A percentile compares a stretch with the other conserved stretches of the same genome.
Conservation (phyloP, 2,329 filamentous ascomycete genomes). For the Xylariaceae sp. region DNA sequence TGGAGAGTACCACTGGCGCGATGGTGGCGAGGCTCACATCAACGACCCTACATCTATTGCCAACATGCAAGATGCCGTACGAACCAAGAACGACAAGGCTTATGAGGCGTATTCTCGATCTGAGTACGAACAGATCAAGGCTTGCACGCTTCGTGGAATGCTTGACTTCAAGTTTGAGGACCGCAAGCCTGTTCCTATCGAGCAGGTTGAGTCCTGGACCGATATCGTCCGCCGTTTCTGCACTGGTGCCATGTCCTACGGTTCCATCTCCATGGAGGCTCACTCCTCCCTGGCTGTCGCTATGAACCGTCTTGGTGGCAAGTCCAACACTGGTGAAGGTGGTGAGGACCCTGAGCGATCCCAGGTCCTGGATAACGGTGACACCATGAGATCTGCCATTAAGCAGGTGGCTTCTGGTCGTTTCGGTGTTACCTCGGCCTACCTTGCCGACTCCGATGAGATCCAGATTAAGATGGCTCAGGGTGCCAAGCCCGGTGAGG, state of each 20-base stretch:
- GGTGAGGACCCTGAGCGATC: conserved; percentile 93
- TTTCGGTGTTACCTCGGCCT: conserved; percentile 93
- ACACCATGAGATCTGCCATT: conserved; percentile 95
- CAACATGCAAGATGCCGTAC: conserved; percentile 93
- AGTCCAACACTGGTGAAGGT: conserved; percentile 96
- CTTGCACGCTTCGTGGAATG: conserved; percentile 88
- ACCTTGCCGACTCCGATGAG: conserved; percentile 91
- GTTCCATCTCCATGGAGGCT: conserved; percentile 97
- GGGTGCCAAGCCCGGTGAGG: conserved; percentile 94
- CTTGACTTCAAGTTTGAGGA: conserved; percentile 96
- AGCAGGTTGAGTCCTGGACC: conserved; percentile 97
- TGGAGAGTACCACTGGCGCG: conserved; percentile 97
- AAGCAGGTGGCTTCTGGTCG: conserved; percentile 96
- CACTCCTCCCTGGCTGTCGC: conserved; percentile 93
- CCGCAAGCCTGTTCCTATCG: conserved; percentile 77
- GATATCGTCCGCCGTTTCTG: conserved; percentile 96
- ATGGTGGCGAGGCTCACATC: conserved; percentile 90
- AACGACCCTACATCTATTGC: conserved; percentile 94
- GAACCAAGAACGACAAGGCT: conserved; percentile 96
- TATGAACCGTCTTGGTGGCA: conserved; percentile 94
- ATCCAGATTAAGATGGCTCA: conserved; percentile 99
- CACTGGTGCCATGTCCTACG: conserved; percentile 97
- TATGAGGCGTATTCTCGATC: conserved; percentile 93
- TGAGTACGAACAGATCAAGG: conserved; percentile 94
- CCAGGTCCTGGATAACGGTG: conserved; percentile 78